Evolutionary conservation across 257 asterid species (phyloP).

Genomic region (Schizonepeta tenuifolia): DNA sequence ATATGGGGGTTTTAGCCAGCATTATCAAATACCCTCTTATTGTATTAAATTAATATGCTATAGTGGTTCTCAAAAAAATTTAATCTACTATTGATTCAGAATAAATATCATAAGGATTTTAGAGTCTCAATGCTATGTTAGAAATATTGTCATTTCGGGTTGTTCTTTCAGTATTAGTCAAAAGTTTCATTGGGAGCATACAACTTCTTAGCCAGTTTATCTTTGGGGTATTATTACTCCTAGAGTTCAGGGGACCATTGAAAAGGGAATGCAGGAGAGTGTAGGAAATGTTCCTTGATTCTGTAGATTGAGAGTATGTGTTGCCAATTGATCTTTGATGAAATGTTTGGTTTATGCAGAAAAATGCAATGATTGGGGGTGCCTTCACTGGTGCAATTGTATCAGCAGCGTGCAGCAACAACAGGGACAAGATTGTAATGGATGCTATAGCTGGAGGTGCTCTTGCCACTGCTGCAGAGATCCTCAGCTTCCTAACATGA

Average conservation of each 20-base stretch:
- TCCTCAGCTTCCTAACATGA: constrained; percentile 59
- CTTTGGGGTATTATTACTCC: too few species aligned
- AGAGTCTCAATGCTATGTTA: not conserved
- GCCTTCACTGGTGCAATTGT: constrained; percentile 71
- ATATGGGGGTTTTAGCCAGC: not conserved
- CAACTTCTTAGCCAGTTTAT: not conserved
- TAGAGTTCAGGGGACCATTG: not conserved
- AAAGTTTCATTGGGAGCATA: not conserved
- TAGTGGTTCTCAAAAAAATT: too few species aligned
- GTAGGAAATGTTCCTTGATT: not conserved
- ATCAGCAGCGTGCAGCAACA: constrained; percentile 53
- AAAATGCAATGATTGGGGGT: constrained; percentile 77
- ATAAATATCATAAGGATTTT: not conserved
- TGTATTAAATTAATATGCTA: too few species aligned
- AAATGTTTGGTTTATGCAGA: constrained; percentile 11
- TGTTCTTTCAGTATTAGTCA: not conserved
- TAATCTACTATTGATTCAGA: not conserved
- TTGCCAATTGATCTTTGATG: not conserved
- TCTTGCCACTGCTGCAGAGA: constrained; percentile 79
- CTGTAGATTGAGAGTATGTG: not conserved
- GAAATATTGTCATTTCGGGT: not conserved
- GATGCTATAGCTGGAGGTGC: constrained; percentile 85
- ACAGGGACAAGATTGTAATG: constrained; percentile 65
- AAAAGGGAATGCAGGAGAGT: not conserved
- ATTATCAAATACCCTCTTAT: not conserved